Percentiles rank a stretch among this genome's conserved stretches.
Conservation (phyloP, 768 basidiomycete species). For the Hysterangium stoloniferum region DNA sequence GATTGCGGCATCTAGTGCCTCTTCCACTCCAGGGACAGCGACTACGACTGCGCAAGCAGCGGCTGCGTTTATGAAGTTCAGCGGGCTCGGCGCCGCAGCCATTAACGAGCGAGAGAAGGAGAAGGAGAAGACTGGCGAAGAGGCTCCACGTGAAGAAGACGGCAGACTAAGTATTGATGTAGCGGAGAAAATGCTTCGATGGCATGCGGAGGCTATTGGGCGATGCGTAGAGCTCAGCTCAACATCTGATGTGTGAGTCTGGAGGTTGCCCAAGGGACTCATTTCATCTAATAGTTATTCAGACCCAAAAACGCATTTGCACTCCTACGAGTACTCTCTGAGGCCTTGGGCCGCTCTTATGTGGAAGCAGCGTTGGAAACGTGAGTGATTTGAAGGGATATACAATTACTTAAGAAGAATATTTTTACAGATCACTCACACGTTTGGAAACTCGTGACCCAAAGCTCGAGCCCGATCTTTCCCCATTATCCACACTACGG, state of each 20-base stretch:
- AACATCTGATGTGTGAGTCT: slow-evolving; percentile 72
- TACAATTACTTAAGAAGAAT: no score
- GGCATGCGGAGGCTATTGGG: slow-evolving; percentile 97
- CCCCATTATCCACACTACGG: slow-evolving; percentile 55
- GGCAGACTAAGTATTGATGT: slow-evolving; percentile 66
- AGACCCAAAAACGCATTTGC: slow-evolving; percentile 88
- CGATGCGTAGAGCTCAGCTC: slow-evolving; percentile 86
- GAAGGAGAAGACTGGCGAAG: slow-evolving; percentile 52
- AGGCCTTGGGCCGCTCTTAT: slow-evolving; percentile 75
- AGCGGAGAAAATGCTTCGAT: slow-evolving; percentile 88
- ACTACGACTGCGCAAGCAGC: slow-evolving; percentile 75
- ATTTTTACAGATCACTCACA: slow-evolving; percentile 48
- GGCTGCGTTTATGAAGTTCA: slow-evolving; percentile 82
- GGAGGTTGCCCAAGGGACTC: neutral
- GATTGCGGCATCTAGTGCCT: slow-evolving; percentile 67
- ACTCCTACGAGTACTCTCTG: slow-evolving; percentile 76
- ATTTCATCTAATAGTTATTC: slow-evolving; percentile 9
- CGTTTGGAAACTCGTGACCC: slow-evolving; percentile 67
- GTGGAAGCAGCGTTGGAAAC: slow-evolving; percentile 90
- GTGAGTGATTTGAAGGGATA: no score
- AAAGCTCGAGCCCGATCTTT: slow-evolving; percentile 74
- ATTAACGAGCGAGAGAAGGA: slow-evolving; percentile 27
- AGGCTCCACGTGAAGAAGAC: slow-evolving; percentile 71
- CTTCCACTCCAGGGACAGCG: slow-evolving; percentile 45
- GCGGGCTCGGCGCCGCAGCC: slow-evolving; percentile 52